Evolutionary conservation across 345 rosid species (phyloP), one percentile per base, ranked within the genome.

Genomic region (Rhizophora apiculata): DNA sequence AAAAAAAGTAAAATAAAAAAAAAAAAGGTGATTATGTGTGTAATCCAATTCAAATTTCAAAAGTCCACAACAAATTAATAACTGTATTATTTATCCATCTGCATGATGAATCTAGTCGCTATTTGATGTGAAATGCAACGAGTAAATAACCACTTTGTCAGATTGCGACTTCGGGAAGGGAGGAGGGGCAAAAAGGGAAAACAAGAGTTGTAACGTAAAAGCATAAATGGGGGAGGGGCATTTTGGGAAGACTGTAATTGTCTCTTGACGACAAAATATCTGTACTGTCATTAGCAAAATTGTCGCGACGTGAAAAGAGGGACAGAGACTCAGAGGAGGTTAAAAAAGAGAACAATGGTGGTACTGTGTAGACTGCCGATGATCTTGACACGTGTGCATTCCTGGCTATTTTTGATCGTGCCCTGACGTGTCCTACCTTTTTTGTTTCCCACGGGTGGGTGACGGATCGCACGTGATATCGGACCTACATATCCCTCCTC

Each of bases 231-330:
- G 1, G 26, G 46, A 24, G 24, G 85, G 88, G 68, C 30, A 76
- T 54, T 51, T 68, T 48, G 74, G 83, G 68, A 67, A 80, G 15
- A 27, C 39, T 3, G 0, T n/a, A 32, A 26, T 66, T 67, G 79
- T 70, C 77, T 26, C 68, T 65, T 54, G 39, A 30, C 59, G 74
- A 66, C 65, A 72, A 63, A 30, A n/a, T 27, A 20, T 63, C 34
- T 67, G 59, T 54, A 71, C 74, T 68, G 21, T 27, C 51, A 54
- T 69, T 63, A 71, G 11, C 56, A 18, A 51, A 62, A 62, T 78
- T 78, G 88, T 82, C 83, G 84, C 64, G 80, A 80, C 76, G 70
- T 51, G 74, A 6, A 6, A 37, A 7, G 55, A 22, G 53, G 53
- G 13, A 32, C 18, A 32, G 60, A 29, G 64, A 34, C 36, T 34